These are phyloP conservation scores for Neurospora sp. DNA, from an alignment of 495 filamentous ascomycete species.

Conservation along the genomic window DNA sequence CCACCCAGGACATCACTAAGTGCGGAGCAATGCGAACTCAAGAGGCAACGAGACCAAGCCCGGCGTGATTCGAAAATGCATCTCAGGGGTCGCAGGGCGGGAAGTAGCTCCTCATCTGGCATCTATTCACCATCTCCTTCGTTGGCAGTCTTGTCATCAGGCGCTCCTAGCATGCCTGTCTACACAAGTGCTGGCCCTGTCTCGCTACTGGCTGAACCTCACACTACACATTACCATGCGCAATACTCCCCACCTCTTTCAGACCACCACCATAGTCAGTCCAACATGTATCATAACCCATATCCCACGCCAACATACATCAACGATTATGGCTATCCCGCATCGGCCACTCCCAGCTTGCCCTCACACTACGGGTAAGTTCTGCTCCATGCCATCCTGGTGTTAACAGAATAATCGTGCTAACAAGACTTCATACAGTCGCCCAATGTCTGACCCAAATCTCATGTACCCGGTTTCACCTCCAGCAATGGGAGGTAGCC, in stretches of 20 bases:
- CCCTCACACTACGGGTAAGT: conserved; percentile 37
- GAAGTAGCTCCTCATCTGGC: conserved; percentile 29
- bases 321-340: conserved; percentile 29
- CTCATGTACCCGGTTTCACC: conserved; percentile 34
- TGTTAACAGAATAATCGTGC: not conserved
- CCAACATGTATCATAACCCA: conserved; percentile 23
- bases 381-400: not conserved
- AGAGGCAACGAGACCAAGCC: conserved; percentile 37
- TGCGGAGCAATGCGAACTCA: conserved; percentile 38
- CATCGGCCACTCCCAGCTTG: conserved; percentile 27
- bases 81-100: conserved; percentile 26
- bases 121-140: conserved; percentile 30
- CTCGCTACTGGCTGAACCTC: conserved; percentile 34
- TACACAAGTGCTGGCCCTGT: conserved; percentile 38
- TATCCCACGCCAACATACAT: conserved; percentile 24
- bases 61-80: conserved; percentile 33
- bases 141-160: conserved; percentile 29
- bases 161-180: conserved; percentile 28
- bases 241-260: conserved; percentile 34
- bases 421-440: conserved; percentile 15
- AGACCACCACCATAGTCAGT: conserved; percentile 23
- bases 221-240: conserved; percentile 30
- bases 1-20: conserved; percentile 34
- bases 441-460: conserved; percentile 28
- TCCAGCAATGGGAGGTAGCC: conserved; percentile 15